Conservation (phyloP, 164 flowering plant species). For the Houttuynia cordata region DNA sequence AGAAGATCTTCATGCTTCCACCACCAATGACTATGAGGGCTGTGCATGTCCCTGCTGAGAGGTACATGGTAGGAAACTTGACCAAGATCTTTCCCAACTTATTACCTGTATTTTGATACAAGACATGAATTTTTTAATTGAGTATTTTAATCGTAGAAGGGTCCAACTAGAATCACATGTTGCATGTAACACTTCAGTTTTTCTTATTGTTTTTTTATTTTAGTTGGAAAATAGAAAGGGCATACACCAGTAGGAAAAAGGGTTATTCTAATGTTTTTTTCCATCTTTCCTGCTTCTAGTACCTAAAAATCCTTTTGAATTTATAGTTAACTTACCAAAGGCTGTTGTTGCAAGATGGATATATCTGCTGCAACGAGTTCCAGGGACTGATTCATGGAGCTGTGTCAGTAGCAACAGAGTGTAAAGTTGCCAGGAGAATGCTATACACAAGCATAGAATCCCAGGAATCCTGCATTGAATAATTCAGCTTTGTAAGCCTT, state of each 20-base stretch:
- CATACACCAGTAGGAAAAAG: too few relatives aligned
- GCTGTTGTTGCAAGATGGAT: conserved; percentile 41
- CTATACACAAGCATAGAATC: conserved; percentile 27
- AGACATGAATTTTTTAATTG: background rate
- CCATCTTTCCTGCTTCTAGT: background rate
- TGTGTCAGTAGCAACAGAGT: conserved; percentile 42
- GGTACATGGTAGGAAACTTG: conserved; percentile 41
- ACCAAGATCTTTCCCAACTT: conserved; percentile 30
- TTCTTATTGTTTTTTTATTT: too few relatives aligned
- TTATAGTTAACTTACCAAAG: conserved; percentile 37
- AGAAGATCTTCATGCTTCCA: conserved; percentile 29
- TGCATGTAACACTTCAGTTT: too few relatives aligned
- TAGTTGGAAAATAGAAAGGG: too few relatives aligned
- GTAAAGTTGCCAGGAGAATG: conserved; percentile 62
- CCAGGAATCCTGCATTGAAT: conserved; percentile 60
- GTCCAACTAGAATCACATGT: background rate
- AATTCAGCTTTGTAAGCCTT: background rate
- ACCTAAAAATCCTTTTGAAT: background rate
- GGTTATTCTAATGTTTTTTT: background rate
- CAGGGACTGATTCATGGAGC: conserved; percentile 45
- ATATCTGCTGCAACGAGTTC: conserved; percentile 48
- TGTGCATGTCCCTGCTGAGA: conserved; percentile 59
- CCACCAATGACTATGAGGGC: conserved; percentile 52
- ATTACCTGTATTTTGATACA: too few relatives aligned
- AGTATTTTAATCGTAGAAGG: background rate